Evolutionary conservation across 305 asterid species (phyloP), one percentile per base, ranked within the genome.

Genomic region (Rubia tinctorum): DNA sequence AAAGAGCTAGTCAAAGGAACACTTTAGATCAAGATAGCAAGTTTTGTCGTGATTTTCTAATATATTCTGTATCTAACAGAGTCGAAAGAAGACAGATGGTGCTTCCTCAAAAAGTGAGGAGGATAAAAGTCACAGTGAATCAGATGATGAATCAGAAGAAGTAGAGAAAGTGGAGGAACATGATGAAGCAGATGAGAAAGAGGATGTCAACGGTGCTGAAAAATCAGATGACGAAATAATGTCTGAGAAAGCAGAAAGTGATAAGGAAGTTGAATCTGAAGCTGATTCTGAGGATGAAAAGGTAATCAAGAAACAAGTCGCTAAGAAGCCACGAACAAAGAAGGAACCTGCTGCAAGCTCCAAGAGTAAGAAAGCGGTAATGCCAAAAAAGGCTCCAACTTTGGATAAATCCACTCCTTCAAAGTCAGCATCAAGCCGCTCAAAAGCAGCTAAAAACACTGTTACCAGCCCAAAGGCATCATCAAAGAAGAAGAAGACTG

Each of bases 161-260:
- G 84, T 81, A 40, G 70, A 66, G 64, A 93, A 76, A 60, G 88
- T 83, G 70, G 90, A 85, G 69, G 82, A 85, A 64, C 87, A 80
- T 76, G 77, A 79, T 66, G 68, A 76, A 51, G 85, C 78, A 40
- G 87, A 76, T 42, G 78, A 59, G 14, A 76, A 87, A 66, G 80
- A 82, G 73, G 81, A 83, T 73, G 79, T 66, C 34, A 80, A 77
- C 75, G 88, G 86, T 64, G 72, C 78, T 0, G 90, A 87, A 58
- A 84, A 42, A 73, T 88, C 94, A 59, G 92, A 89, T 2, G 92
- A 83, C 80, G 99, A 88, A 53, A 9, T 18, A 83, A 78, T 82
- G 81, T 86, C 96, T 76, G 89, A 87, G 42, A 82, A 82, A 65
- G 88, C 89, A 74, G 92, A 79, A 49, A 87, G 86, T 78, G 92